Evolutionary conservation across 352 stramenopile species (phyloP).

Genomic region (Blastocystis sp.): DNA sequence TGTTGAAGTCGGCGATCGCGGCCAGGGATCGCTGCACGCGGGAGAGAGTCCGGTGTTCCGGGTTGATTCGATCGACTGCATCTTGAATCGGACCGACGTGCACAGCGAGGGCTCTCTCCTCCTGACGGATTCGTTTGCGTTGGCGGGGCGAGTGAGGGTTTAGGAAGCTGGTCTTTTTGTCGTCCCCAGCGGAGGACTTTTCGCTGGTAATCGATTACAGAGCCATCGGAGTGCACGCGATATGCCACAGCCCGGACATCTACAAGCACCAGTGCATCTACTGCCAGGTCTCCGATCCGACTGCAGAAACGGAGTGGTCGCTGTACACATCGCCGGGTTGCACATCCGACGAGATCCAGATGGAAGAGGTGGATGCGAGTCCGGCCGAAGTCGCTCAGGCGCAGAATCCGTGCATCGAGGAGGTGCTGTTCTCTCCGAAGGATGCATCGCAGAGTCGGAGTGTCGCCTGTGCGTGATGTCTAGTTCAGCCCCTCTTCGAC

Average conservation of each 20-base stretch:
- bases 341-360: background rate
- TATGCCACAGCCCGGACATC: slow-evolving; percentile 65
- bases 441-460: background rate
- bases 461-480: background rate
- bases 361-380: background rate
- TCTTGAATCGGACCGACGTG: slow-evolving; percentile 5
- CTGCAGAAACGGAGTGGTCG: background rate
- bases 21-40: background rate
- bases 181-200: slow-evolving; percentile 17
- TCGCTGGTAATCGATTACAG: slow-evolving; percentile 35
- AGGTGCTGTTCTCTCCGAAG: slow-evolving; percentile 62
- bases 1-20: background rate
- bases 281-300: slow-evolving; percentile 55
- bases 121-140: background rate
- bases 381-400: background rate
- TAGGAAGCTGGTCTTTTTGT: slow-evolving; percentile 29
- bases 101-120: slow-evolving; percentile 4
- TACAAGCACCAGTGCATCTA: slow-evolving; percentile 62
- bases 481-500: slow-evolving; percentile 48
- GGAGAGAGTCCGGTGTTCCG: background rate
- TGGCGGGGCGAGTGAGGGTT: background rate
- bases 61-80: slow-evolving; percentile 14
- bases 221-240: slow-evolving; percentile 60
- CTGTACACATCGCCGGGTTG: background rate
- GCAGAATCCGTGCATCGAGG: background rate